phyloP scores from a whole-genome alignment of 441 rosid species.

The Dalechampia spathulata region DNA sequence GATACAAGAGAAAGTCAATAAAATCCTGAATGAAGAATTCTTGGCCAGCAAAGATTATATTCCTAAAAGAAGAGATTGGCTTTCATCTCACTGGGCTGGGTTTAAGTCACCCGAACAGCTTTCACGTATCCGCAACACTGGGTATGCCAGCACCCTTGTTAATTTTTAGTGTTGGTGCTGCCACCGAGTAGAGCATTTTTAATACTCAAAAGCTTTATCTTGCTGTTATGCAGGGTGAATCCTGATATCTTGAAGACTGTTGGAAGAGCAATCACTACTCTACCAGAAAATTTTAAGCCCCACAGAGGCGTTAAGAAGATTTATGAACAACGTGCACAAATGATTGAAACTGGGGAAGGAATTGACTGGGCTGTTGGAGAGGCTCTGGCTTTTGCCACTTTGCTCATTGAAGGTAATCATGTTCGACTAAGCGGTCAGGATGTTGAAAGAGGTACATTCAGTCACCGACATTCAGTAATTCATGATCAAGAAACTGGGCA shows the following conservation, averaged over 20 bases:
- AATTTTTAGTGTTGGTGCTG: background rate
- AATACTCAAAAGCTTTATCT: conserved; percentile 2
- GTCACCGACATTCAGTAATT: conserved; percentile 86
- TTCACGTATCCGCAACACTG: conserved; percentile 91
- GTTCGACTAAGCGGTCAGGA: conserved; percentile 98
- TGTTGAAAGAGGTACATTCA: conserved; percentile 97
- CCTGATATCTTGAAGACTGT: conserved; percentile 94
- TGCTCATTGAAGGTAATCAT: conserved; percentile 91
- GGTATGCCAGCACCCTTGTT: conserved; percentile 33
- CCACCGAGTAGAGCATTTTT: conserved; percentile 1
- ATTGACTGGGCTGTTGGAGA: conserved; percentile 97
- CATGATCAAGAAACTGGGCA: conserved; percentile 95
- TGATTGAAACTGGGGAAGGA: conserved; percentile 93
- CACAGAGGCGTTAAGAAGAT: conserved; percentile 89
- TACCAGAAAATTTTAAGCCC: conserved; percentile 81
- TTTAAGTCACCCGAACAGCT: conserved; percentile 97
- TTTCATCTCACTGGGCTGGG: conserved; percentile 93
- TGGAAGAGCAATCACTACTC: conserved; percentile 75
- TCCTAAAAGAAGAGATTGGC: conserved; percentile 88
- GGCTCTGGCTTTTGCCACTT: conserved; percentile 92
- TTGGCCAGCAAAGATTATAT: conserved; percentile 80
- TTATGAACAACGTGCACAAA: conserved; percentile 75
- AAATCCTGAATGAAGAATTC: conserved; percentile 84
- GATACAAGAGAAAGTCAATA: conserved; percentile 66
- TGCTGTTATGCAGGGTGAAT: conserved; percentile 55